These are phyloP conservation scores for Pochonia chlamydosporia DNA, from an alignment of 2,329 filamentous ascomycete species.

Conservation along the genomic window DNA sequence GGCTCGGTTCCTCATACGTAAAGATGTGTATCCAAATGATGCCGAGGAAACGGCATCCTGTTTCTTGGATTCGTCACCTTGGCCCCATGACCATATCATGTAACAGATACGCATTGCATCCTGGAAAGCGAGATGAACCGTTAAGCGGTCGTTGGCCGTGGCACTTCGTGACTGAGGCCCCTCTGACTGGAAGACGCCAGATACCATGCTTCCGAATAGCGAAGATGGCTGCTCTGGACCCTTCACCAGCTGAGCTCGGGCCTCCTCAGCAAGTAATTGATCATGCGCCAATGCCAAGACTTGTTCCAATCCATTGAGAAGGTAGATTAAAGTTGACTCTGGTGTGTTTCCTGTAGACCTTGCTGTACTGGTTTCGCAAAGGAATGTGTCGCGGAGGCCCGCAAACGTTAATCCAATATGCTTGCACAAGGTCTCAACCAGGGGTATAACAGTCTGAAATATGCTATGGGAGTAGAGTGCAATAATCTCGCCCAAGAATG, in stretches of 20 bases:
- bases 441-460: constrained; percentile 82
- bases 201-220: constrained; percentile 93
- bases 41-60: constrained; percentile 66
- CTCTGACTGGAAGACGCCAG: constrained; percentile 80
- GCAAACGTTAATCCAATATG: constrained; percentile 71
- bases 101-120: constrained; percentile 92
- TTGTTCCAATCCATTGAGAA: constrained; percentile 90
- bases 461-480: constrained; percentile 79
- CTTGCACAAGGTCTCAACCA: constrained; percentile 83
- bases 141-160: constrained; percentile 89
- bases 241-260: constrained; percentile 61
- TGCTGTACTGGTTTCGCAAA: constrained; percentile 12
- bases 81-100: constrained; percentile 90
- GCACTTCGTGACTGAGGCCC: constrained; percentile 69
- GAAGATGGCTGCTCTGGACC: constrained; percentile 77
- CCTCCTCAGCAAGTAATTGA: constrained; percentile 70
- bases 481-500: constrained; percentile 75
- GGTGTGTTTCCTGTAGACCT: constrained; percentile 30
- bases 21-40: constrained; percentile 84
- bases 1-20: constrained; percentile 85
- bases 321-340: constrained; percentile 71
- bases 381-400: constrained; percentile 61
- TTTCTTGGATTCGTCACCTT: constrained; percentile 49
- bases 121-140: constrained; percentile 92
- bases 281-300: constrained; percentile 84